A percentile compares a stretch with the other conserved stretches of the same genome.
These are phyloP conservation scores for Aspergillus brunneoviolaceus DNA, from an alignment of 2,329 filamentous ascomycete genomes.

Conservation along the genomic window DNA sequence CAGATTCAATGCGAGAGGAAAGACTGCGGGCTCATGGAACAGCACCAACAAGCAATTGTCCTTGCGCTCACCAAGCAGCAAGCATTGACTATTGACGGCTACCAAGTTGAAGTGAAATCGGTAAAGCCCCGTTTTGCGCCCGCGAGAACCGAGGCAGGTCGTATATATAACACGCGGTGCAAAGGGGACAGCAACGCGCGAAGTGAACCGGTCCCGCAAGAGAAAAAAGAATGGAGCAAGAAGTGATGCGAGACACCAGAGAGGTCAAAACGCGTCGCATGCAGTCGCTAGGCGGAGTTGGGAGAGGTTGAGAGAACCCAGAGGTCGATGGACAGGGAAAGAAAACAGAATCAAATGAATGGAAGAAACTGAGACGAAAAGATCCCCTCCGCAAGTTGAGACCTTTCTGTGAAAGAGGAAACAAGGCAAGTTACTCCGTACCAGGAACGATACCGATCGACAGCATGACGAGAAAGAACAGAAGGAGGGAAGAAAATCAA, in stretches of 20 bases:
- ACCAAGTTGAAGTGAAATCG: neutral
- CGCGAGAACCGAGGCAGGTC: neutral
- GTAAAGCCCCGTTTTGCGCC: neutral
- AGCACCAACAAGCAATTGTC: slow-evolving; percentile 17
- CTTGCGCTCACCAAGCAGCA: neutral
- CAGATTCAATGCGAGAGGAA: slow-evolving; percentile 8
- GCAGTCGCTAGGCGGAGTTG: neutral
- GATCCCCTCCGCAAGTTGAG: neutral
- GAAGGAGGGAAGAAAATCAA: neutral
- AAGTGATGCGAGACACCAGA: neutral
- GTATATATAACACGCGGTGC: neutral
- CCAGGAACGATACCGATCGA: neutral
- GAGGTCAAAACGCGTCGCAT: slow-evolving; percentile 16
- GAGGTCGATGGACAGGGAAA: neutral
- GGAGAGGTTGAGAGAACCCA: neutral
- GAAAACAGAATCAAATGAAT: neutral
- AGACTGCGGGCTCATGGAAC: slow-evolving; percentile 5
- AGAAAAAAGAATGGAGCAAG: slow-evolving; percentile 1
- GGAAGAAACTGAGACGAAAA: neutral
- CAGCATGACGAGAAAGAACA: neutral
- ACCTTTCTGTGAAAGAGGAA: neutral
- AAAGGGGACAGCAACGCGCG: neutral
- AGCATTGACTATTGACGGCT: neutral
- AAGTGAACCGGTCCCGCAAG: neutral
- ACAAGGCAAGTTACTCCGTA: neutral